Evolutionary conservation across 2,329 filamentous ascomycete genomes (phyloP).

Genomic region (Alternaria sp.): DNA sequence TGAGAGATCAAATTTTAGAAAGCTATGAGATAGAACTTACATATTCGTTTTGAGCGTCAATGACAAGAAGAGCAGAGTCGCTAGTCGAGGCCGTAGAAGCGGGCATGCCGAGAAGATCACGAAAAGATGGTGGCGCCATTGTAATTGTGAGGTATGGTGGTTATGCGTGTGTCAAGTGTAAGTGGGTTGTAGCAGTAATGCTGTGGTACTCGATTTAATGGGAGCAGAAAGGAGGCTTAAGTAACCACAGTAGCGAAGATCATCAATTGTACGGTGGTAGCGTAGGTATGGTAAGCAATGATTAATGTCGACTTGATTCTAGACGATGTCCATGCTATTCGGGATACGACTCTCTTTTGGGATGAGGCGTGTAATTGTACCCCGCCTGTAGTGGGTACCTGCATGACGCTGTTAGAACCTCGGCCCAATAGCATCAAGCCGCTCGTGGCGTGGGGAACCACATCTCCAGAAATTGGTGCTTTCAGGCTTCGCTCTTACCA

Average conservation of each 20-base stretch:
- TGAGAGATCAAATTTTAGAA: constrained; percentile 52
- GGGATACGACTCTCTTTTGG: background rate
- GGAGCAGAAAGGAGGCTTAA: background rate
- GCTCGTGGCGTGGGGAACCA: background rate
- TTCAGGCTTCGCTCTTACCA: background rate
- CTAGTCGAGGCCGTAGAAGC: constrained; percentile 64
- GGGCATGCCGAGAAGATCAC: constrained; percentile 62
- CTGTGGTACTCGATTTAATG: background rate
- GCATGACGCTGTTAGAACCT: constrained; percentile 4
- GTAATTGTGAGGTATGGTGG: background rate
- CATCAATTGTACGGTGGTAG: background rate
- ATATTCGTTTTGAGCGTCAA: constrained; percentile 19
- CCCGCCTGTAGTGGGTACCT: constrained; percentile 10
- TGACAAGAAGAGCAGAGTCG: constrained; percentile 57
- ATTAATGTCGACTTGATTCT: background rate
- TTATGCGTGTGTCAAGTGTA: background rate
- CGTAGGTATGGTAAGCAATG: background rate
- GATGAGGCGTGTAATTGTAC: background rate
- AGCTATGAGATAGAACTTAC: constrained; percentile 63
- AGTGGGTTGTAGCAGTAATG: background rate
- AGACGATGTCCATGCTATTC: background rate
- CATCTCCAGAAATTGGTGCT: background rate
- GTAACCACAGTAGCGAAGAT: background rate
- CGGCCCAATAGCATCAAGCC: background rate
- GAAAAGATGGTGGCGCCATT: constrained; percentile 50